Percentiles rank a stretch among this genome's conserved stretches.
Evolutionary conservation across 768 basidiomycete species (phyloP).

Genomic region (Panaeolus papilionaceus): DNA sequence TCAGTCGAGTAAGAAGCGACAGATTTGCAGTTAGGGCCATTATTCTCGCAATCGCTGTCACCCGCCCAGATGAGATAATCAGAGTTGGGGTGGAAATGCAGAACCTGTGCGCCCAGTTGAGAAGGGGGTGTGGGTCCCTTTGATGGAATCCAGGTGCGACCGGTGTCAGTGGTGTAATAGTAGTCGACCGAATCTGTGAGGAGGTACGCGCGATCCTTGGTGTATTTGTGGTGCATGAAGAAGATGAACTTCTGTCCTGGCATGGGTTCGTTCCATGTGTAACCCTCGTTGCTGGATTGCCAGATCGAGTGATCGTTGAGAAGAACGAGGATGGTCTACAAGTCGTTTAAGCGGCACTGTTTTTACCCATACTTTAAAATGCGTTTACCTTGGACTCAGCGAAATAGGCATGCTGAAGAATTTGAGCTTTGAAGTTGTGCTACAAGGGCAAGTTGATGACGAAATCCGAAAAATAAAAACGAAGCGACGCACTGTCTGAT

Average conservation of each 20-base stretch:
- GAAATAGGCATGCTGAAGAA: conserved; percentile 88
- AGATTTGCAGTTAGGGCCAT: conserved; percentile 63
- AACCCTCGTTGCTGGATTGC: conserved; percentile 97
- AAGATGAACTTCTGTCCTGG: conserved; percentile 72
- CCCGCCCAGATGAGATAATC: conserved; percentile 94
- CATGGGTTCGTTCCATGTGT: conserved; percentile 79
- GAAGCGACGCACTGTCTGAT: conserved; percentile 65
- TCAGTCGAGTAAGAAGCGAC: conserved; percentile 77
- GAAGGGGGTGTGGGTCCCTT: conserved; percentile 78
- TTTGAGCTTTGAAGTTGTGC: conserved; percentile 69
- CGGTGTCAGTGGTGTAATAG: conserved; percentile 87
- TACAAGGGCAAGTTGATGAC: conserved; percentile 32
- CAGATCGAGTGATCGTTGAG: conserved; percentile 80
- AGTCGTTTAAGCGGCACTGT: conserved; percentile 19
- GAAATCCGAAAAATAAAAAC: neutral
- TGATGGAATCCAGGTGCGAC: conserved; percentile 68
- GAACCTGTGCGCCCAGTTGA: conserved; percentile 71
- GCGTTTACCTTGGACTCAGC: conserved; percentile 68
- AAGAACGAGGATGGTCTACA: conserved; percentile 82
- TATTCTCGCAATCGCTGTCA: conserved; percentile 62
- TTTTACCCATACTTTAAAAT: neutral
- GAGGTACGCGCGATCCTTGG: conserved; percentile 86
- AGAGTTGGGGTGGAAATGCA: conserved; percentile 88
- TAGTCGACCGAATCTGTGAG: conserved; percentile 70
- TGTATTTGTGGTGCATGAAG: conserved; percentile 87